Evolutionary conservation across 179 eudicot genomes (phyloP).

Genomic region (Vitellaria paradoxa): DNA sequence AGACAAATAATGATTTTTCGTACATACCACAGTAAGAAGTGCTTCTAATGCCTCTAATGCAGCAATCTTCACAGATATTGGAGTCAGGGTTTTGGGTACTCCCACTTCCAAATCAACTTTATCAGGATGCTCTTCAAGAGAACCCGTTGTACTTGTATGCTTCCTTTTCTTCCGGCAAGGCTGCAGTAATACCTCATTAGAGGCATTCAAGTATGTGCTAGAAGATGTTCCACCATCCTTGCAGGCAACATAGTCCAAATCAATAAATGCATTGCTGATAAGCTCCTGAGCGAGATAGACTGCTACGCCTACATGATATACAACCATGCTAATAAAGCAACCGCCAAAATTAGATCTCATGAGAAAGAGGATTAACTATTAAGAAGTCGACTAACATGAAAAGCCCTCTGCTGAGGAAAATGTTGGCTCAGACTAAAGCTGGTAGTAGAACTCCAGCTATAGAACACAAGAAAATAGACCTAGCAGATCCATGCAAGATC

Average conservation of each 20-base stretch:
- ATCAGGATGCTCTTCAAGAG: conserved; percentile 36
- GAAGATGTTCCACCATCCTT: conserved; percentile 28
- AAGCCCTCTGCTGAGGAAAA: background rate
- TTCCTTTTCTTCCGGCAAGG: conserved; percentile 65
- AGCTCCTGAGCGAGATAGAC: conserved; percentile 54
- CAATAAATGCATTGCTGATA: conserved; percentile 44
- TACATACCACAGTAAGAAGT: conserved; percentile 77
- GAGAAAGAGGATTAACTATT: background rate
- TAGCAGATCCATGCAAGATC: conserved; percentile 1
- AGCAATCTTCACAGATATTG: conserved; percentile 65
- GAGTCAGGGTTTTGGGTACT: conserved; percentile 29
- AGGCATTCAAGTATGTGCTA: conserved; percentile 21
- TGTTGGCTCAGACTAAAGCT: background rate
- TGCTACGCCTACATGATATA: conserved; percentile 53
- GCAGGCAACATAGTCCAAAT: conserved; percentile 40
- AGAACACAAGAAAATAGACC: background rate
- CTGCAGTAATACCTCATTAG: conserved; percentile 28
- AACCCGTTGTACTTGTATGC: conserved; percentile 32
- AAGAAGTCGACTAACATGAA: background rate
- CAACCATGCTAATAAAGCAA: conserved; percentile 9
- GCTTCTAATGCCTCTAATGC: conserved; percentile 77
- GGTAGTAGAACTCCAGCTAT: background rate
- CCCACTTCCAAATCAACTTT: conserved; percentile 33
- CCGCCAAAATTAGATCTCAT: background rate
- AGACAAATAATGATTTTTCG: background rate